Percentiles rank a stretch among this genome's conserved stretches.
These are phyloP conservation scores for Ceratocystis alfenasii DNA, from an alignment of 2,329 filamentous ascomycete species.

Conservation along the genomic window DNA sequence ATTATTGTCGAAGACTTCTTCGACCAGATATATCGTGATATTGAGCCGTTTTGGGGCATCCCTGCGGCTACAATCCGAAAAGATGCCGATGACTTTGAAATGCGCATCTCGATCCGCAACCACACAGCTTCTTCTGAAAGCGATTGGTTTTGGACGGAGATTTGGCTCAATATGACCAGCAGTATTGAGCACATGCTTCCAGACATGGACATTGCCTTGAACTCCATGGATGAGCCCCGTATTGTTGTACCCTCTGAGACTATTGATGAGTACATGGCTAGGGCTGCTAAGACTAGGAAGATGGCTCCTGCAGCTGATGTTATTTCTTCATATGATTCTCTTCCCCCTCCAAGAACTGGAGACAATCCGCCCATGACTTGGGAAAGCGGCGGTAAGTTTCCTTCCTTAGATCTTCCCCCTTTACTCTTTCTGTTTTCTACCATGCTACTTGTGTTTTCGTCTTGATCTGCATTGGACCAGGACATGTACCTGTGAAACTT, in stretches of 20 bases:
- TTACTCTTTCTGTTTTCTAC: neutral
- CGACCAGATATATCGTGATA: constrained; percentile 51
- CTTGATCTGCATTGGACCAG: neutral
- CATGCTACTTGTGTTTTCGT: neutral
- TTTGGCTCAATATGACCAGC: constrained; percentile 44
- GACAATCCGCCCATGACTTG: constrained; percentile 35
- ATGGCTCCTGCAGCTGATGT: constrained; percentile 37
- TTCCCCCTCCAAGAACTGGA: constrained; percentile 29
- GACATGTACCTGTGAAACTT: neutral
- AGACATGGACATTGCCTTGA: constrained; percentile 56
- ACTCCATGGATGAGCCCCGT: constrained; percentile 55
- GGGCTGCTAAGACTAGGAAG: constrained; percentile 38
- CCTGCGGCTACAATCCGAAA: constrained; percentile 38
- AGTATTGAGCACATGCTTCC: constrained; percentile 45
- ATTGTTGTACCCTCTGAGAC: constrained; percentile 53
- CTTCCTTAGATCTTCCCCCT: too few relatives aligned
- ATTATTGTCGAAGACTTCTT: constrained; percentile 52
- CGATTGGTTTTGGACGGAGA: constrained; percentile 47
- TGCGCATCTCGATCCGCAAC: constrained; percentile 47
- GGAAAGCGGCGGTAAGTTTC: constrained; percentile 38
- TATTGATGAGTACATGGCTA: constrained; percentile 42
- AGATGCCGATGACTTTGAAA: constrained; percentile 44
- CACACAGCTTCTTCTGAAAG: constrained; percentile 40
- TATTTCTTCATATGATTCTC: constrained; percentile 34
- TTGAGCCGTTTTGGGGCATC: constrained; percentile 46